A percentile compares a stretch with the other conserved stretches of the same genome.
Evolutionary conservation across 257 asterid species (phyloP).

Genomic region (Solanum paucissectum): DNA sequence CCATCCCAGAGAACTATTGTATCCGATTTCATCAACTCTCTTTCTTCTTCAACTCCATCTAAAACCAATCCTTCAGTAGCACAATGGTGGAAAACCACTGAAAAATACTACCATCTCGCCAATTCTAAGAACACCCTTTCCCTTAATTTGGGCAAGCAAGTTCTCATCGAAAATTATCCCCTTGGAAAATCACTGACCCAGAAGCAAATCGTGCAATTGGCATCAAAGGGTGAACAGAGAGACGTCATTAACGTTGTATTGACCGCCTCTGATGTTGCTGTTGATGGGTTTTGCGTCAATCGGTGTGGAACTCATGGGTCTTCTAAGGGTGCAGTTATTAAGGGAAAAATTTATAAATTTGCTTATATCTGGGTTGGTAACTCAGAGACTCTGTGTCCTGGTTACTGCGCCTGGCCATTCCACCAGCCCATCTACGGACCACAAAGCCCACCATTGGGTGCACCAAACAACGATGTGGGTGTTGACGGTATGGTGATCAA

Average conservation of each 20-base stretch:
- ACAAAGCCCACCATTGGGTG: conserved; percentile 47
- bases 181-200: conserved; percentile 50
- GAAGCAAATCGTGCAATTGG: conserved; percentile 32
- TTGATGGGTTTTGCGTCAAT: conserved; percentile 48
- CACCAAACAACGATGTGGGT: conserved; percentile 70
- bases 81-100: conserved; percentile 62
- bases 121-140: conserved; percentile 31
- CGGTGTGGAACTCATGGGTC: conserved; percentile 61
- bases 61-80: conserved; percentile 43
- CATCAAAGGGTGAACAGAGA: conserved; percentile 38
- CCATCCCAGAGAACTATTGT: conserved; percentile 56
- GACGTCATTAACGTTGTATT: conserved; percentile 51
- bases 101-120: conserved; percentile 49
- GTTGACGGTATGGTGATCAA: conserved; percentile 47
- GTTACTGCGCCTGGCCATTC: conserved; percentile 70
- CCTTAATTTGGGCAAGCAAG: conserved; percentile 30
- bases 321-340: conserved; percentile 7
- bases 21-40: conserved; percentile 52
- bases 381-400: conserved; percentile 47
- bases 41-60: conserved; percentile 12
- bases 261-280: conserved; percentile 48
- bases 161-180: conserved; percentile 26
- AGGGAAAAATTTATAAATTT: conserved; percentile 30
- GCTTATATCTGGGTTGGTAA: conserved; percentile 76
- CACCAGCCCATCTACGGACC: conserved; percentile 81